Percentiles rank a stretch among this genome's conserved stretches.
Conservation (phyloP, 352 stramenopile genomes). For the Elongisporangium undulatum region DNA sequence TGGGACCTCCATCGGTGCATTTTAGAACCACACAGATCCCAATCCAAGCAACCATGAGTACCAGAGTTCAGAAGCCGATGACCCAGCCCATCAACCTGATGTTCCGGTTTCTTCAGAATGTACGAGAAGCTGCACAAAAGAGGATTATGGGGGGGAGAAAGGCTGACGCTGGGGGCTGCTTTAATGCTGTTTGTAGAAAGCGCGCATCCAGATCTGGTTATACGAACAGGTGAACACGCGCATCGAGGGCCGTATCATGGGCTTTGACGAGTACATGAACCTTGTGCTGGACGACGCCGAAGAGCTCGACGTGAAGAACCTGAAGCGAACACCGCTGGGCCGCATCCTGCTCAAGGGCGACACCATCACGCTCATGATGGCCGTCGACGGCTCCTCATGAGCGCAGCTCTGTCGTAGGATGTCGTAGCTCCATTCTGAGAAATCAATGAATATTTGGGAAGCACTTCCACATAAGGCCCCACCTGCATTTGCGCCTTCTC, state of each 20-base stretch:
- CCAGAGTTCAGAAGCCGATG: constrained; percentile 98
- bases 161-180: neutral
- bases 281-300: constrained; percentile 98
- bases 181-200: constrained; percentile 70
- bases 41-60: constrained; percentile 59
- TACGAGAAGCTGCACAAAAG: constrained; percentile 27
- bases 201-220: constrained; percentile 98
- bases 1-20: neutral
- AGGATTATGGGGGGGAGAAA: neutral
- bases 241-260: constrained; percentile 99
- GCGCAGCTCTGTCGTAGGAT: neutral
- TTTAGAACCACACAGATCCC: neutral
- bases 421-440: neutral
- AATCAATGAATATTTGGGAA: neutral
- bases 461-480: too few relatives aligned
- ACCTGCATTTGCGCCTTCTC: neutral
- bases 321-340: constrained; percentile 92
- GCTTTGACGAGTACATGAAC: constrained; percentile 99
- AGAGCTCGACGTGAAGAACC: constrained; percentile 94
- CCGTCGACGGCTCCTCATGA: constrained; percentile 43
- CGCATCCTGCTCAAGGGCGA: constrained; percentile 99
- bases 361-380: constrained; percentile 99
- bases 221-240: constrained; percentile 98
- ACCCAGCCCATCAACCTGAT: constrained; percentile 99
- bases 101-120: constrained; percentile 97